Conservation (phyloP, 305 asterid species). For the Andrographis paniculata region DNA sequence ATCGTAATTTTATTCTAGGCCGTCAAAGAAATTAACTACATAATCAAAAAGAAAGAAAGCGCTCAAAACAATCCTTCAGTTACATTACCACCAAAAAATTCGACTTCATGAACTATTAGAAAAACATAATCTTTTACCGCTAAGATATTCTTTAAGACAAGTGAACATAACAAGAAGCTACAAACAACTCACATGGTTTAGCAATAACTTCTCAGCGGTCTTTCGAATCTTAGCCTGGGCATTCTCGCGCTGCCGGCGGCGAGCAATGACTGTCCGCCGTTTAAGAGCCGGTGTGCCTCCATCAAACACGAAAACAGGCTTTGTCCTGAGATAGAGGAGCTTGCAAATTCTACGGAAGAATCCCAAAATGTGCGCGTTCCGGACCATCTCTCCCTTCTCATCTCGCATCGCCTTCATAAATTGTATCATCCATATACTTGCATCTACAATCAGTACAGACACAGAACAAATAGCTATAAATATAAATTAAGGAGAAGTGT, state of each 20-base stretch:
- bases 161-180: conserved; percentile 1
- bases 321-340: conserved; percentile 81
- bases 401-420: conserved; percentile 99
- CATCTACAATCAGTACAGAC: conserved; percentile 38
- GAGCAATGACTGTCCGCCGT: conserved; percentile 87
- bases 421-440: conserved; percentile 98
- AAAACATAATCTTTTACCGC: not conserved
- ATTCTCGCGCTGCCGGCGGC: conserved; percentile 96
- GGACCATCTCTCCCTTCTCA: conserved; percentile 93
- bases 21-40: conserved; percentile 3
- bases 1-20: not conserved
- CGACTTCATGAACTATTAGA: not conserved
- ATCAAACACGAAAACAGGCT: conserved; percentile 89
- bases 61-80: not conserved
- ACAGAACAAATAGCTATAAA: not conserved
- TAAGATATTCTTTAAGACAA: not conserved
- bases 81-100: not conserved
- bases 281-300: conserved; percentile 96
- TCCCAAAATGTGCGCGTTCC: conserved; percentile 84
- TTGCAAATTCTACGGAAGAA: conserved; percentile 94
- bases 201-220: conserved; percentile 95
- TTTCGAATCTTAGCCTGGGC: conserved; percentile 95
- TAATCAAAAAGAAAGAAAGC: conserved; percentile 1
- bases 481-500: not conserved
- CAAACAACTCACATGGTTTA: conserved; percentile 61